A percentile compares a stretch with the other conserved stretches of the same genome.
phyloP scores from a whole-genome alignment of 768 basidiomycete species.

The Daedaleopsis sinensis region DNA sequence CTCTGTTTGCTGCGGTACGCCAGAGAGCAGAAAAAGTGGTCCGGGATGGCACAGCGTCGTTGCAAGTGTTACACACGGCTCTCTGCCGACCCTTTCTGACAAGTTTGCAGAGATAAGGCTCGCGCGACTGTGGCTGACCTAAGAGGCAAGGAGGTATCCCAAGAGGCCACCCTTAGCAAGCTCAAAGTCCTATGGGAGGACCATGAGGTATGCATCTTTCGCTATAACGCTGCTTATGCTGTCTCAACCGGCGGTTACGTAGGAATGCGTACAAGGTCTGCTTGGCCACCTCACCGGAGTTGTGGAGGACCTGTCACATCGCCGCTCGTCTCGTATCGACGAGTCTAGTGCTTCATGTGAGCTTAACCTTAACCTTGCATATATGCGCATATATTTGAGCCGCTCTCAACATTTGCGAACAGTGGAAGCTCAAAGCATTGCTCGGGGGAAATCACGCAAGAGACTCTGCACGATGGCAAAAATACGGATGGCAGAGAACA shows the following conservation, averaged over 20 bases:
- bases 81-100: too few species aligned
- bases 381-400: not conserved
- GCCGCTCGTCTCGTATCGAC: conserved; percentile 34
- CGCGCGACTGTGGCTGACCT: conserved; percentile 24
- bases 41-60: conserved; percentile 22
- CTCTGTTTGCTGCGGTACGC: conserved; percentile 25
- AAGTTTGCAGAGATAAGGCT: conserved; percentile 31
- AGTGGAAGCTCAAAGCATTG: conserved; percentile 38
- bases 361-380: conserved; percentile 14
- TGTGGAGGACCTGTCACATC: conserved; percentile 37
- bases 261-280: conserved; percentile 24
- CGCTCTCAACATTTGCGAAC: not conserved
- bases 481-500: conserved; percentile 37
- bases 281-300: conserved; percentile 15
- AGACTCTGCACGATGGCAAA: conserved; percentile 37
- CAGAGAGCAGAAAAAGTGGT: conserved; percentile 22
- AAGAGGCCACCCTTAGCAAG: conserved; percentile 21
- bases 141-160: conserved; percentile 24
- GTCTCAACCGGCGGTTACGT: too few species aligned
- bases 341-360: conserved; percentile 38
- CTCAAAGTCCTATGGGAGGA: conserved; percentile 16
- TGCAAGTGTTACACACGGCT: conserved; percentile 15
- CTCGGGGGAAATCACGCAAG: conserved; percentile 38
- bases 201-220: conserved; percentile 21
- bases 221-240: not conserved